Base-by-base conservation (phyloP, 768 basidiomycete species). In the Pleurotus salmoneostramineus region DNA sequence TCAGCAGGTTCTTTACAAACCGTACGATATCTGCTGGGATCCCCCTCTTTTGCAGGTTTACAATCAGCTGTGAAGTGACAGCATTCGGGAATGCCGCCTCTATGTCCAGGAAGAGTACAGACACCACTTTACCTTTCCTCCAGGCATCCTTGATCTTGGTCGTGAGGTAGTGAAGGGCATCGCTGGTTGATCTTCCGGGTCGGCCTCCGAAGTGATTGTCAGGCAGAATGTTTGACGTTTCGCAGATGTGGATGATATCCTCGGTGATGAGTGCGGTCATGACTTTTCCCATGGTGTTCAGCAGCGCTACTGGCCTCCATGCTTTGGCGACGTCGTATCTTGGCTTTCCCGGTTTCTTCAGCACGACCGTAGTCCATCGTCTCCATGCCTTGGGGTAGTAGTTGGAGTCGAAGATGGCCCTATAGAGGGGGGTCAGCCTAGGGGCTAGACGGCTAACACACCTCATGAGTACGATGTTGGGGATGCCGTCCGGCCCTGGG, bases 331-430 rank as follows among this genome's bases (percentile, higher is more conserved):
- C 57, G 3, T 65, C 49, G 64, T 77, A 78, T 60, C 69, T 66
- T 0, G 63, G 56, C 58, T 71, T 69, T 3, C 73, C 72, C 10
- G 76, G 75, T 60, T 78, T 78, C 3, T 65, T 50, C 0, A 77
- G 58, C 0, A 73, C 71, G 0, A 73, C 54, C 0, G 73, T 74
- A 1, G 33, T 60, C 0, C 62, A 70, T 0, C 37, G n/a, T 34
- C 61, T 63, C 71, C 73, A 76, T 8, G 36, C 33, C 0, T 64
- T 55, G 1, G 70, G 73, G 57, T 72, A 71, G 46, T 59, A 37
- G 5, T 63, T 44, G 0, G 74, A 66, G 3, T 58, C 44, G 54
- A 74, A 66, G 1, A 66, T 66, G 3, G 71, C 73, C 3, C 64
- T n/a, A 56, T 51, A 71, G 1, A 71, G 61, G 21, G 46, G 50